phyloP scores from a whole-genome alignment of 192 early-diverging fungal species.

The Coemansia sp. region DNA sequence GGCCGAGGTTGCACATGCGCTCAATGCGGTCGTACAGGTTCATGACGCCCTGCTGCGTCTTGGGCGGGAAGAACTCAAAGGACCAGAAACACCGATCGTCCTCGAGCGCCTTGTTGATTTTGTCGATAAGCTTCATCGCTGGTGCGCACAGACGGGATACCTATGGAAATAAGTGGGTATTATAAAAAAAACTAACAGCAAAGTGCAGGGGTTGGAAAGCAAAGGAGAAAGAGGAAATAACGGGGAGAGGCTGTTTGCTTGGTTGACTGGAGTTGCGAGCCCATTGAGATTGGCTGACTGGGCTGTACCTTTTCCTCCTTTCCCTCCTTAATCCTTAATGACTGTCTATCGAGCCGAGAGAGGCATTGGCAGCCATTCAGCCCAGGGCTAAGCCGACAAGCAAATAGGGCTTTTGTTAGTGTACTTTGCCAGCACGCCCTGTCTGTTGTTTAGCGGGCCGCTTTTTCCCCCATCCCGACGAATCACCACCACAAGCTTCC shows the following conservation, averaged over 20 bases:
- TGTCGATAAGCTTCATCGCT: constrained; percentile 72
- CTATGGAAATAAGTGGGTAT: background rate
- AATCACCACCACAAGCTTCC: too few species aligned
- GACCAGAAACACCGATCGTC: constrained; percentile 76
- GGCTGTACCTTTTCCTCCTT: too few species aligned
- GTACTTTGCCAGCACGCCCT: too few species aligned
- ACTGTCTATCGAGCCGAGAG: too few species aligned
- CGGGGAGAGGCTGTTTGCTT: background rate
- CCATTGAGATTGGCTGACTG: too few species aligned
- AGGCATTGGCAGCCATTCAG: too few species aligned
- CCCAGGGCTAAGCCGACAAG: too few species aligned
- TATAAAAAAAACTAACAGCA: constrained; percentile 2
- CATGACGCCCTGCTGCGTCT: constrained; percentile 87
- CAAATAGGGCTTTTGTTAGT: too few species aligned
- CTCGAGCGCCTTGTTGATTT: constrained; percentile 63
- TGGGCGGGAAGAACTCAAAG: constrained; percentile 98
- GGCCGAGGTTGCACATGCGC: constrained; percentile 90
- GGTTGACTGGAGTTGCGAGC: too few species aligned
- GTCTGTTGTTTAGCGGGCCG: too few species aligned
- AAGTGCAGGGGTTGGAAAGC: constrained; percentile 7
- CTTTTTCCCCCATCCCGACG: too few species aligned
- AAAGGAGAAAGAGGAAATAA: constrained; percentile 1
- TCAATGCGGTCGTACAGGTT: constrained; percentile 98
- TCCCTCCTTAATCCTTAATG: too few species aligned
- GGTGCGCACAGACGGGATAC: background rate